Percentiles rank a stretch among this genome's conserved stretches.
phyloP scores from a whole-genome alignment of 345 rosid species.

The Excoecaria agallocha region DNA sequence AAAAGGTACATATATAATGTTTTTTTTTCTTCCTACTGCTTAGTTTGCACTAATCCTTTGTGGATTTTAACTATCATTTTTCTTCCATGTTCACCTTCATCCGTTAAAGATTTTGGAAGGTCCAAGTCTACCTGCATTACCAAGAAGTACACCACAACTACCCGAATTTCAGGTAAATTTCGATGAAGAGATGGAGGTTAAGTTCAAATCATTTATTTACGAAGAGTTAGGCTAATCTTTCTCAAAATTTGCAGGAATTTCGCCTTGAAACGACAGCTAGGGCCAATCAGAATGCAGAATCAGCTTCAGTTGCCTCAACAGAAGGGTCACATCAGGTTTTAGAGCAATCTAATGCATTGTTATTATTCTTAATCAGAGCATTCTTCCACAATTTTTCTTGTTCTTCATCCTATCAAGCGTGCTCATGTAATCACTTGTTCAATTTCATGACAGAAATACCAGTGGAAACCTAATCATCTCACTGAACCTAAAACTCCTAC shows the following conservation, averaged over 20 bases:
- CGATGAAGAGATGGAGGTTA: neutral
- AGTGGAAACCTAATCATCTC: conserved; percentile 60
- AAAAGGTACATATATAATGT: conserved; percentile 50
- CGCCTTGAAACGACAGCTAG: conserved; percentile 79
- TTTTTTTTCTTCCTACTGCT: neutral
- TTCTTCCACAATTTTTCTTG: no score
- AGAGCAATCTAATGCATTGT: conserved; percentile 12
- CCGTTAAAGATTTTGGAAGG: conserved; percentile 65
- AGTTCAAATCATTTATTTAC: neutral
- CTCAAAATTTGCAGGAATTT: conserved; percentile 59
- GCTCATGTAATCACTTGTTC: conserved; percentile 7
- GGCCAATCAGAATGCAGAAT: conserved; percentile 74
- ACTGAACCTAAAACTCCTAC: conserved; percentile 76
- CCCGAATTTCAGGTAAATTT: conserved; percentile 78
- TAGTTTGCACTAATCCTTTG: neutral
- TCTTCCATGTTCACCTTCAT: neutral
- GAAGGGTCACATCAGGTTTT: conserved; percentile 68
- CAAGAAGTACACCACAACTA: conserved; percentile 70
- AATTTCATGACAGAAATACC: conserved; percentile 39
- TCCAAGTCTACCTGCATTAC: conserved; percentile 56
- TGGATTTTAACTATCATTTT: neutral
- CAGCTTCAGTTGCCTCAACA: conserved; percentile 74
- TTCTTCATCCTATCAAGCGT: neutral
- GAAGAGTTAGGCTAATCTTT: neutral
- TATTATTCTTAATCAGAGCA: no score